These are phyloP conservation scores for Millerago galiae DNA, from an alignment of 805 yeast genomes.

Conservation along the genomic window DNA sequence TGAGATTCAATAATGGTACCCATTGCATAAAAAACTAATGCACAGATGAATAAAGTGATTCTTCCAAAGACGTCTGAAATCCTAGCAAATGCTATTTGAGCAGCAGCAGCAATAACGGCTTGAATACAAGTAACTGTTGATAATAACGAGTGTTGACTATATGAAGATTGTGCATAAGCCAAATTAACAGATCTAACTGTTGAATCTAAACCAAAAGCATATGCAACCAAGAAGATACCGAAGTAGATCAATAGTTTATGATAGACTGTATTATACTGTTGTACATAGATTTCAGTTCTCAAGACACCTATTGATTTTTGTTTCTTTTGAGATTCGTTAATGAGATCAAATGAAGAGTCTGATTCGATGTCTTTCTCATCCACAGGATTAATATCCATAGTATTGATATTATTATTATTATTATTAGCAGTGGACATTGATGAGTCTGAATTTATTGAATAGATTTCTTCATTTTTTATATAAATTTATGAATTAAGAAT, in stretches of 20 bases:
- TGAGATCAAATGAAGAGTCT: not conserved
- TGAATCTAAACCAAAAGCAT: constrained; percentile 54
- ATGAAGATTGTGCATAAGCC: constrained; percentile 42
- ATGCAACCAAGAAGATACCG: constrained; percentile 47
- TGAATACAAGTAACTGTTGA: constrained; percentile 47
- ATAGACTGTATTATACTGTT: constrained; percentile 34
- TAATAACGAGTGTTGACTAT: constrained; percentile 40
- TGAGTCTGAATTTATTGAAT: no score
- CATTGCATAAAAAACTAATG: constrained; percentile 44
- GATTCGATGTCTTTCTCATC: no score
- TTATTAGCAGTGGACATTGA: no score
- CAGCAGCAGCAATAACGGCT: constrained; percentile 49
- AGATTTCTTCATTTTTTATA: no score
- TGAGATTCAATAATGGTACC: constrained; percentile 54
- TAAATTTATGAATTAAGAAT: no score
- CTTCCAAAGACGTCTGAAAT: constrained; percentile 53
- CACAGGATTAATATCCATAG: no score
- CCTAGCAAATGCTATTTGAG: constrained; percentile 51
- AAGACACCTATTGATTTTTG: constrained; percentile 37
- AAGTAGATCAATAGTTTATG: constrained; percentile 39
- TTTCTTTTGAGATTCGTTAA: constrained; percentile 1
- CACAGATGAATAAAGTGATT: constrained; percentile 37
- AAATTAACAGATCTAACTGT: constrained; percentile 30
- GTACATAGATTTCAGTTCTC: constrained; percentile 47
- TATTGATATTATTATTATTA: no score